phyloP scores from a whole-genome alignment of 2,329 filamentous ascomycete species.

The Claviceps purpurea region DNA sequence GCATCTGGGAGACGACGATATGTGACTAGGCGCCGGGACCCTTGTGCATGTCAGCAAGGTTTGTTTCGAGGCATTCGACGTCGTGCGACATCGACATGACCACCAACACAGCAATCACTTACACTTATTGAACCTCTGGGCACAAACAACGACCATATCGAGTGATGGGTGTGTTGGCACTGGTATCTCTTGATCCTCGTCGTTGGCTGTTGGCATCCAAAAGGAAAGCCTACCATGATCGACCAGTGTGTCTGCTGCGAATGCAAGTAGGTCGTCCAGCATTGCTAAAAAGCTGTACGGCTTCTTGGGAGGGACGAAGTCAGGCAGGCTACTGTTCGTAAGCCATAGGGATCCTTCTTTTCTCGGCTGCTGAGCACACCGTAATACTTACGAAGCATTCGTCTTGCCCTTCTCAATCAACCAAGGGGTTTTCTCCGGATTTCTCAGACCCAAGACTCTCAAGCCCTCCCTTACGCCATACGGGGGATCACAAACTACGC shows the following conservation, averaged over 20 bases:
- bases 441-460: constrained; percentile 68
- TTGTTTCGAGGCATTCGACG: neutral
- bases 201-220: constrained; percentile 92
- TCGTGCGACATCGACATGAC: neutral
- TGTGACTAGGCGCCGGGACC: constrained; percentile 80
- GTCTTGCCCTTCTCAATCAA: constrained; percentile 56
- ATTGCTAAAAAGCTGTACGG: constrained; percentile 88
- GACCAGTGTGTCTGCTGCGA: constrained; percentile 64
- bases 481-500: constrained; percentile 88
- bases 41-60: constrained; percentile 17
- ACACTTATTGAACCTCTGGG: constrained; percentile 87
- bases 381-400: constrained; percentile 50
- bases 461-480: constrained; percentile 91
- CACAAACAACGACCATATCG: constrained; percentile 60
- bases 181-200: constrained; percentile 61
- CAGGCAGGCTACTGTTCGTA: constrained; percentile 26
- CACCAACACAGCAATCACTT: constrained; percentile 14
- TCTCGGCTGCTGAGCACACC: neutral
- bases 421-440: constrained; percentile 45
- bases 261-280: constrained; percentile 78
- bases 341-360: neutral
- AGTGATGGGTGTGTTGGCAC: constrained; percentile 67
- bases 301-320: constrained; percentile 76
- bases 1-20: constrained; percentile 59
- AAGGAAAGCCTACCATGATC: constrained; percentile 71